Evolutionary conservation across 2,329 filamentous ascomycete genomes (phyloP), one percentile per base, ranked within the genome.

Genomic region (Fusarium sp.): DNA sequence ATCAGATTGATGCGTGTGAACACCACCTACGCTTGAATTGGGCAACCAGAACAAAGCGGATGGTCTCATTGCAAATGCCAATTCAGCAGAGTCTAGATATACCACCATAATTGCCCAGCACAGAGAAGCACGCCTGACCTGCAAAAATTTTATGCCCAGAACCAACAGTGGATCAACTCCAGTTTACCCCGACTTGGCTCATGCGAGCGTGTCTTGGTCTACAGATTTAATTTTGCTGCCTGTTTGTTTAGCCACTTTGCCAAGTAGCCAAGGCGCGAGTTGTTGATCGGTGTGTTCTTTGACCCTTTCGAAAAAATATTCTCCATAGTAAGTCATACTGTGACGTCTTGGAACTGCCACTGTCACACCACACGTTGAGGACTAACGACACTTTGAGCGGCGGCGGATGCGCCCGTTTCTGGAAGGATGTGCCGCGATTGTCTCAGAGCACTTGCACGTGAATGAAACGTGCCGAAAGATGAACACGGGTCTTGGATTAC

Each of bases 201-300:
- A 31, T 25, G 18, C 9, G 42, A 52, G 54, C 31, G 38, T 31
- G 57, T 45, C 59, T 73, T 70, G 42, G 50, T 47, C 50, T 61
- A 59, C 45, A 68, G 13, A 60, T 22, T 60, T 69, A 69, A 75
- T 74, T 75, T 56, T 62, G 67, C 11, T 76, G 73, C 73, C 73
- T 75, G 33, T 25, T 63, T 16, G 25, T 58, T 68, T 45, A 57
- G 56, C 60, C 14, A 20, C 22, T n/a, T 54, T 61, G 56, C 70
- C 40, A 68, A 73, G 70, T 11, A 18, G 29, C 56, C 25, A 8
- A 62, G 33, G 22, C 4, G 36, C 22, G 61, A 29, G 36, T 63
- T 58, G 56, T 8, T 47, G 25, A 29, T 61, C 27, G 13, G 45
- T 27, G 33, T 16, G n/a, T 16, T 31, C 47, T 54, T 31, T 54